A percentile compares a stretch with the other conserved stretches of the same genome.
Conservation (phyloP, 2,329 filamentous ascomycete species). For the Dactylellina parvicollis region DNA sequence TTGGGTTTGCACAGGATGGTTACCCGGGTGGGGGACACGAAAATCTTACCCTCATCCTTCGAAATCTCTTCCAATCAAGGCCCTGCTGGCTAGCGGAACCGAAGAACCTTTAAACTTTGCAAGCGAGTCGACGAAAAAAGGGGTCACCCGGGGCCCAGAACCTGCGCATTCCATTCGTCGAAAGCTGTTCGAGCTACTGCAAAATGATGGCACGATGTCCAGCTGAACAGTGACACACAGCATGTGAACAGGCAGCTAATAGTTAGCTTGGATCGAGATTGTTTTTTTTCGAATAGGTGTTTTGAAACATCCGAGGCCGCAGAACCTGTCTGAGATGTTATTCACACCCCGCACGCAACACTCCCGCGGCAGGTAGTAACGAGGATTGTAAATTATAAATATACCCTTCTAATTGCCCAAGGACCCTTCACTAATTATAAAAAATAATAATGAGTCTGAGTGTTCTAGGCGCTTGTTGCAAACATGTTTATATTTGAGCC, state of each 20-base stretch:
- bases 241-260: not conserved
- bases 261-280: not conserved
- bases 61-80: conserved; percentile 9
- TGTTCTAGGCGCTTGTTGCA: too few species aligned
- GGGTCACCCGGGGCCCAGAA: conserved; percentile 41
- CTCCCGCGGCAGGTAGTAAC: not conserved
- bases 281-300: too few species aligned
- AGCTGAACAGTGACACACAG: conserved; percentile 20
- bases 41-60: conserved; percentile 17
- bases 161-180: conserved; percentile 22
- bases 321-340: conserved; percentile 2
- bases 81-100: conserved; percentile 9
- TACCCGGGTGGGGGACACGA: conserved; percentile 25
- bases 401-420: not conserved
- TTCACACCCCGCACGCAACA: not conserved
- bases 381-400: not conserved
- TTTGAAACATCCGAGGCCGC: conserved; percentile 32
- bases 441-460: too few species aligned
- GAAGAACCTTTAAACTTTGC: not conserved
- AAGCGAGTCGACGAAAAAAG: conserved; percentile 38
- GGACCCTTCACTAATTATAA: not conserved
- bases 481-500: too few species aligned
- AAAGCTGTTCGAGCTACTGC: conserved; percentile 7
- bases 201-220: conserved; percentile 27
- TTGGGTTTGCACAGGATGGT: too few species aligned